Conservation (phyloP, 1,139 yeast species). For the Diutina mesorugosa region DNA sequence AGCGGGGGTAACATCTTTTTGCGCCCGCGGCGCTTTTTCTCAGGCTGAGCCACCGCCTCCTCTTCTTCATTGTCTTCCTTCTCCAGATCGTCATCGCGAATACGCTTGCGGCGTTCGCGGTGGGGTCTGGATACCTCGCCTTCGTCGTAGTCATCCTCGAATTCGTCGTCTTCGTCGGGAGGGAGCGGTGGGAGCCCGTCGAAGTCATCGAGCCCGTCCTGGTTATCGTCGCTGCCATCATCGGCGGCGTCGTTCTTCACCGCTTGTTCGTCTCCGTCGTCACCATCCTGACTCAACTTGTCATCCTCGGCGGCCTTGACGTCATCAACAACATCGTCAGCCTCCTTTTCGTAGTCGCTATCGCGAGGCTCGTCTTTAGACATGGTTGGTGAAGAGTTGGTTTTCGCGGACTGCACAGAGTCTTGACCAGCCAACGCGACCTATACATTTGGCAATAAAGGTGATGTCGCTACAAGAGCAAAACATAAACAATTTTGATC, state of each 20-base stretch:
- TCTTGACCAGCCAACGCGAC: neutral
- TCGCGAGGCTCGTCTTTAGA: slow-evolving; percentile 5
- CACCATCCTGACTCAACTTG: slow-evolving; percentile 4
- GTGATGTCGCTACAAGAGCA: too few relatives aligned
- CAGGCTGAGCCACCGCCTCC: slow-evolving; percentile 1
- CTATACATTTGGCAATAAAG: neutral
- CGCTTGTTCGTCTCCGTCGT: neutral
- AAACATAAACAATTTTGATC: too few relatives aligned
- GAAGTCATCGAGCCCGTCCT: slow-evolving; percentile 4
- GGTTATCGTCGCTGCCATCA: slow-evolving; percentile 6
- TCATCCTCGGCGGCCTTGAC: neutral
- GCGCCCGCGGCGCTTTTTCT: slow-evolving; percentile 7
- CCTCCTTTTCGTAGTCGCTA: slow-evolving; percentile 11
- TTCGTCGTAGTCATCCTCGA: slow-evolving; percentile 8
- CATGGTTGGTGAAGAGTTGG: neutral
- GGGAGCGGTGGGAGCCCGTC: slow-evolving; percentile 1
- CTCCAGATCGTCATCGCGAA: slow-evolving; percentile 9
- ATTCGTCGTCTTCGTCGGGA: slow-evolving; percentile 11
- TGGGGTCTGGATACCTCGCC: slow-evolving; percentile 9
- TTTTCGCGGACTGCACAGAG: neutral
- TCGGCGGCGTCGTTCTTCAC: slow-evolving; percentile 10
- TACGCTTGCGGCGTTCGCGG: slow-evolving; percentile 10
- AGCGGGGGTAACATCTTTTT: slow-evolving; percentile 13
- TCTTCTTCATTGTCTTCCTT: slow-evolving; percentile 5
- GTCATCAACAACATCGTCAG: slow-evolving; percentile 9